Evolutionary conservation across 139 green algal species (phyloP), one percentile per base, ranked within the genome.

Genomic region (Picochlorum sp.): DNA sequence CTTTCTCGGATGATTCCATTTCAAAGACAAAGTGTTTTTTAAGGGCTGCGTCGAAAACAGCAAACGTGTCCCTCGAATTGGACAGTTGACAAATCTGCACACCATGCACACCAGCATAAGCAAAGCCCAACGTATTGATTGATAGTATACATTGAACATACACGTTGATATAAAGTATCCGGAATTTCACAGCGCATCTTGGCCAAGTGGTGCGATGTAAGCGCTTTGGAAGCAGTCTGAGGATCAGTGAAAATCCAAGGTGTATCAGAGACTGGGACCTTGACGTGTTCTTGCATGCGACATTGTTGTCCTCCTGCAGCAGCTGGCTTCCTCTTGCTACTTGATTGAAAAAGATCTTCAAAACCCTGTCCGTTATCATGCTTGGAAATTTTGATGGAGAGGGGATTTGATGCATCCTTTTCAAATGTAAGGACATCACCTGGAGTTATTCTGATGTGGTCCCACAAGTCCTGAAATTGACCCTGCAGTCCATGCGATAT

Each of bases 351-450:
- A 20, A 54, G n/a, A 54, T 54, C 15, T 28, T 65, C 28, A 20
- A 65, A 52, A 4, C 58, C 58, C 44, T 50, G 5, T 57, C 58
- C 58, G 13, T 65, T 16, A 23, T 28, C n/a, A 32, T 65, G 23
- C 18, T 54, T 41, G 6, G 34, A 41, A 7, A 41, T 54, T 20
- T 24, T 54, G 15, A 54, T 54, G 47, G n/a, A 54, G 23, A 23
- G 8, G 49, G 11, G 13, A 56, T 23, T 57, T 18, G 32, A 45
- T 3, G 38, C 18, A 32, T 75, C 52, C 3, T 41, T 45, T 45
- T 67, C 45, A 51, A 75, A 75, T 16, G 58, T 56, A 9, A 75
- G 62, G 18, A 67, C 65, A 47, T 75, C 69, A 23, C 69, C 69
- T 6, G 51, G 10, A 11, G 11, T 18, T 28, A 75, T 61, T 18